Percentiles rank a stretch among this genome's conserved stretches.
Conservation (phyloP, 2,329 filamentous ascomycete species). For the Pleurostoma richardsiae region DNA sequence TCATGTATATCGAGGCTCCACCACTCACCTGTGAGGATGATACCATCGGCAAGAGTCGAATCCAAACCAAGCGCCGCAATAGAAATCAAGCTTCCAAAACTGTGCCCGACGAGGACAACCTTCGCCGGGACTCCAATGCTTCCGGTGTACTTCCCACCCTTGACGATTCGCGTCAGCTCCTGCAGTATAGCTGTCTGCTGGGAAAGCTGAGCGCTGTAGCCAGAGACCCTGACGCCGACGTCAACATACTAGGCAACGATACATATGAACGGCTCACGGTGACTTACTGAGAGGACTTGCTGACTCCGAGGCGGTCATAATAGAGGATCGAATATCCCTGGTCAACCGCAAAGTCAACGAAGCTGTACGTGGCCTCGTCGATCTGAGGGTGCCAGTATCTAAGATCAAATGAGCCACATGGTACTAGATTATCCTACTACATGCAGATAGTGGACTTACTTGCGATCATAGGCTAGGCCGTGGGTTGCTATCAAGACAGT, state of each 20-base stretch:
- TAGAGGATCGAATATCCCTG: slow-evolving; percentile 26
- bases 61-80: slow-evolving; percentile 1
- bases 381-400: slow-evolving; percentile 25
- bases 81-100: slow-evolving; percentile 7
- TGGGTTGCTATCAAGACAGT: slow-evolving; percentile 12
- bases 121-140: slow-evolving; percentile 3
- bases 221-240: slow-evolving; percentile 3
- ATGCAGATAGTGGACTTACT: not conserved
- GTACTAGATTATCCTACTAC: no score
- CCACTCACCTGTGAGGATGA: slow-evolving; percentile 7
- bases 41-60: slow-evolving; percentile 3
- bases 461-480: slow-evolving; percentile 8
- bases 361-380: slow-evolving; percentile 21
- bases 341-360: slow-evolving; percentile 20
- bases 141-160: slow-evolving; percentile 6
- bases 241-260: no score
- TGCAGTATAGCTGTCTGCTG: slow-evolving; percentile 7
- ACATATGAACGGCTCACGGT: not conserved
- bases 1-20: no score
- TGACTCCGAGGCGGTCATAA: slow-evolving; percentile 28
- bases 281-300: slow-evolving; percentile 18
- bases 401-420: not conserved
- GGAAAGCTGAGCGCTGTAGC: slow-evolving; percentile 7
- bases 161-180: slow-evolving; percentile 5
- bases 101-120: slow-evolving; percentile 8